Evolutionary conservation across 352 stramenopile genomes (phyloP), one percentile per base, ranked within the genome.

Genomic region (Globisporangium echinulatum): DNA sequence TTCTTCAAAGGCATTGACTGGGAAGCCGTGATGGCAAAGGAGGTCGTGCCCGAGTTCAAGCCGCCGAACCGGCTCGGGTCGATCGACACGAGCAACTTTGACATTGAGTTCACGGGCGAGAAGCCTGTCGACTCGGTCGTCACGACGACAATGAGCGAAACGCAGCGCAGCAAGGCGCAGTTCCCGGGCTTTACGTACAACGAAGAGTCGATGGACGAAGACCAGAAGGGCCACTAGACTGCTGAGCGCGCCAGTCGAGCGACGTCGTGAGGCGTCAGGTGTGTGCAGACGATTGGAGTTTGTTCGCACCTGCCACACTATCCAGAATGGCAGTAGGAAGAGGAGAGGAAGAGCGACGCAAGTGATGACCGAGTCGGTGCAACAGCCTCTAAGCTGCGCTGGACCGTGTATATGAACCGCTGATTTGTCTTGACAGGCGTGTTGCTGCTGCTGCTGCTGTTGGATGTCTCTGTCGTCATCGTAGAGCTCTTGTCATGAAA

Each of bases 1-100:
- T 98, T 97, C 73, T 97, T 98, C 71, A 91, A 86, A 52, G 87
- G 81, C 37, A 87, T 98, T 61, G 90, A 98, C 69, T 97, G 88
- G 80, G 88, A 97, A 56, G 79, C 78, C 36, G 81, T 98, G 33
- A 74, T 92, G 56, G 74, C 75, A 49, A 95, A 96, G 68, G 81
- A 96, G 67, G 73, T 96, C 49, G 72, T 85, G 55, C 90, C 93
- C 0, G 88, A 96, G 68, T 98, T 97, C 70, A 96, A 96, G 72
- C 87, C 90, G 51, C 89, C 87, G 46, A 91, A 92, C 72, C 77
- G 80, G 51, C 75, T 94, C 63, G 86, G 86, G 44, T 93, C 82
- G 54, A 91, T 96, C 64, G 92, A 98, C 74, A 97, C 90, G 57
- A 92, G 85, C 74, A 97, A 98, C 72, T 96, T 98, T 63, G 83